phyloP scores from a whole-genome alignment of 176 grass and related monocot genomes.

The Juncus inflexus region DNA sequence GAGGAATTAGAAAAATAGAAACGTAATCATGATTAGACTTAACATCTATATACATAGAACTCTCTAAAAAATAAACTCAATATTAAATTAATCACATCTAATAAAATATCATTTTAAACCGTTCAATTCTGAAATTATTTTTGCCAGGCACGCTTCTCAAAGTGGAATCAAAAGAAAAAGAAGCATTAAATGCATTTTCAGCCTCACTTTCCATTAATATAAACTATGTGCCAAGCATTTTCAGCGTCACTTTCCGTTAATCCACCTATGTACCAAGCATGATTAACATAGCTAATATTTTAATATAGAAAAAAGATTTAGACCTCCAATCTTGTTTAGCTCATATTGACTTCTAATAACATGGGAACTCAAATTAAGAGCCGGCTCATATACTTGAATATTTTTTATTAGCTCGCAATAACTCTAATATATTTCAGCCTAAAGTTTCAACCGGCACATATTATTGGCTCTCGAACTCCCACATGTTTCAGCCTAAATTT shows the following conservation, averaged over 20 bases:
- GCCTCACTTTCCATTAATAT: slow-evolving; percentile 66
- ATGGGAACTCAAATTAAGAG: no score
- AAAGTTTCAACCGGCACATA: no score
- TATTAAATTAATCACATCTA: no score
- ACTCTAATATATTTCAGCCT: no score
- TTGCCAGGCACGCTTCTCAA: slow-evolving; percentile 56
- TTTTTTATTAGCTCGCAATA: no score
- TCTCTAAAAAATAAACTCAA: slow-evolving; percentile 28
- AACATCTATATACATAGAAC: slow-evolving; percentile 74
- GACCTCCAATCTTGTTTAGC: no score
- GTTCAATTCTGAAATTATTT: no score
- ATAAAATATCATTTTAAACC: not conserved
- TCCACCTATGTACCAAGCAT: slow-evolving; percentile 48
- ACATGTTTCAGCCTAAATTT: no score
- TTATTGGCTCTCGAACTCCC: no score
- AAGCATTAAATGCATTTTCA: slow-evolving; percentile 66
- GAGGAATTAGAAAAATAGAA: slow-evolving; percentile 35
- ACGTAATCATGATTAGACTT: slow-evolving; percentile 86
- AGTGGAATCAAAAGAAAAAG: slow-evolving; percentile 65
- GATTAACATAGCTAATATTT: slow-evolving; percentile 71
- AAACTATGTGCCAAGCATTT: slow-evolving; percentile 27
- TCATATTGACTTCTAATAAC: no score
- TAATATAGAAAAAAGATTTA: slow-evolving; percentile 4
- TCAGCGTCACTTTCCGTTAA: no score
- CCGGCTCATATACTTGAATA: no score